phyloP scores from a whole-genome alignment of 2,329 filamentous ascomycete species.

The Daldinia sp. region DNA sequence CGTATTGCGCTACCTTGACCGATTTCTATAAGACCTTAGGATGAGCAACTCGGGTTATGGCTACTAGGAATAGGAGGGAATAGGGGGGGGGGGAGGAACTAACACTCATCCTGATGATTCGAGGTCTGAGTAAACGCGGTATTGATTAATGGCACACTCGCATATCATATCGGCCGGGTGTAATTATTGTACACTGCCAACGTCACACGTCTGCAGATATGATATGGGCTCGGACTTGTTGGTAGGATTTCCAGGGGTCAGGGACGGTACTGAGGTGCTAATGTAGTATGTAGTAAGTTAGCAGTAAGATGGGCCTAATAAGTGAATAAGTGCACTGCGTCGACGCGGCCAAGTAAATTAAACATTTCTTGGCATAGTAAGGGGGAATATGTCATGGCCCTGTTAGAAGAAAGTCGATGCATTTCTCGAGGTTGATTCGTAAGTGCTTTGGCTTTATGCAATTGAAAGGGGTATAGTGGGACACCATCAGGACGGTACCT shows the following conservation, averaged over 20 bases:
- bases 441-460: neutral
- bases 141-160: conserved; percentile 34
- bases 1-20: conserved; percentile 85
- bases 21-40: conserved; percentile 58
- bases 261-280: neutral
- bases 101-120: conserved; percentile 49
- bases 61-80: conserved; percentile 30
- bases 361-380: conserved; percentile 31
- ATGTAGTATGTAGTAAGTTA: neutral
- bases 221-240: conserved; percentile 8
- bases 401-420: conserved; percentile 1
- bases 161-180: conserved; percentile 46
- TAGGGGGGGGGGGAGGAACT: conserved; percentile 19
- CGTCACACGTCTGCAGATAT: conserved; percentile 3
- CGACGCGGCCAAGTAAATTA: conserved; percentile 34
- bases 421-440: neutral
- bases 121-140: conserved; percentile 43
- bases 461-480: neutral
- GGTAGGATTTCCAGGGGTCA: neutral
- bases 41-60: conserved; percentile 38
- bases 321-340: conserved; percentile 3
- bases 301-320: neutral
- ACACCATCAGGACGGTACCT: neutral
- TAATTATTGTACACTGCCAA: neutral
- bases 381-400: conserved; percentile 34